Evolutionary conservation across 257 asterid genomes (phyloP).

Genomic region (Sherardia arvensis): DNA sequence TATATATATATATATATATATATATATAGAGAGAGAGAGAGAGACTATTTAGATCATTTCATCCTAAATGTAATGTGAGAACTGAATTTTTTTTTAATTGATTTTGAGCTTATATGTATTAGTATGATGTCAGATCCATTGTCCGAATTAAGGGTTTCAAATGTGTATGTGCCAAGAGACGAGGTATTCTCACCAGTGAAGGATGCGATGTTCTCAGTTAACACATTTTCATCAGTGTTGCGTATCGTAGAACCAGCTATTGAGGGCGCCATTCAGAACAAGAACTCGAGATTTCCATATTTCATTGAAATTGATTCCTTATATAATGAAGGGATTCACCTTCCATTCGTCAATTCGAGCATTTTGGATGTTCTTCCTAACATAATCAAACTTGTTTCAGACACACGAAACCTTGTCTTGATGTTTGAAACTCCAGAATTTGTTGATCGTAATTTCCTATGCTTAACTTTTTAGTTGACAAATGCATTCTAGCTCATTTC

Average conservation of each 20-base stretch:
- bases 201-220: constrained; percentile 28
- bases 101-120: too few species aligned
- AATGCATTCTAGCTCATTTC: too few species aligned
- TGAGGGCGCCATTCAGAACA: constrained; percentile 4
- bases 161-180: constrained; percentile 58
- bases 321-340: constrained; percentile 38
- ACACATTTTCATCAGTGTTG: constrained; percentile 29
- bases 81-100: too few species aligned
- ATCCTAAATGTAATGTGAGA: too few species aligned
- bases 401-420: constrained; percentile 18
- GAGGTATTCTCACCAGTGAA: constrained; percentile 56
- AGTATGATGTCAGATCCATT: constrained; percentile 34
- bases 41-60: too few species aligned
- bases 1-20: too few species aligned
- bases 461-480: background rate
- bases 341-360: constrained; percentile 11
- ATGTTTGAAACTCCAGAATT: constrained; percentile 45
- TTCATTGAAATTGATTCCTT: constrained; percentile 53
- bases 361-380: constrained; percentile 27
- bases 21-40: too few species aligned
- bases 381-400: constrained; percentile 27
- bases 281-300: constrained; percentile 27
- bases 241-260: constrained; percentile 39
- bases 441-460: constrained; percentile 31
- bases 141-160: constrained; percentile 31